These are phyloP conservation scores for Candida dajiaensis DNA, from an alignment of 805 yeast species.

Conservation along the genomic window DNA sequence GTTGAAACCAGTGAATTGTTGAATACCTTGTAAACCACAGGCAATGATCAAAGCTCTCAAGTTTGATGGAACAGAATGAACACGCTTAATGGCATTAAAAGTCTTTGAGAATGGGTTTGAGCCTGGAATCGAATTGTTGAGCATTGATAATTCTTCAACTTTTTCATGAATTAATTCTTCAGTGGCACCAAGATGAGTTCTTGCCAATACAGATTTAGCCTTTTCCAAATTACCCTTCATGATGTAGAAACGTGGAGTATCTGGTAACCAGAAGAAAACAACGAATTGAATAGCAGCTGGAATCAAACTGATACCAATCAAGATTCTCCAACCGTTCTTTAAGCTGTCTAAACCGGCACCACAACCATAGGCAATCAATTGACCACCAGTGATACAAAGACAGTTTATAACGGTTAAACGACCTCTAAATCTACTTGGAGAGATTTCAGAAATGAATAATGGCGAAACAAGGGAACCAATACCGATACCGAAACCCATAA, in stretches of 20 bases:
- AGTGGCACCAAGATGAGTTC: conserved; percentile 57
- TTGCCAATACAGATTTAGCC: conserved; percentile 62
- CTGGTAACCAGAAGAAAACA: conserved; percentile 83
- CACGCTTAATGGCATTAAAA: conserved; percentile 54
- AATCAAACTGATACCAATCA: conserved; percentile 84
- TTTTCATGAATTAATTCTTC: conserved; percentile 60
- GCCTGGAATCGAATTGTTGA: conserved; percentile 43
- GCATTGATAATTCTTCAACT: conserved; percentile 54
- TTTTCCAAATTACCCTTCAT: conserved; percentile 57
- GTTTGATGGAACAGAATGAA: conserved; percentile 70
- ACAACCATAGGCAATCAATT: conserved; percentile 86
- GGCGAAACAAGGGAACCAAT: conserved; percentile 94
- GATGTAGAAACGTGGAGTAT: conserved; percentile 87
- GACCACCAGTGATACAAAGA: conserved; percentile 91
- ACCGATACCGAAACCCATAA: conserved; percentile 97
- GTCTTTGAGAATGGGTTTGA: conserved; percentile 41
- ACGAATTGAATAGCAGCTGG: conserved; percentile 78
- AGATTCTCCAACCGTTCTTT: conserved; percentile 84
- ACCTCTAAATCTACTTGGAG: conserved; percentile 90
- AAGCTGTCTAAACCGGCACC: conserved; percentile 80
- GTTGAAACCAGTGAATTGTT: conserved; percentile 95
- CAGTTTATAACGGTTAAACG: conserved; percentile 85
- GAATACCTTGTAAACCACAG: conserved; percentile 93
- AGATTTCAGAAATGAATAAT: conserved; percentile 82
- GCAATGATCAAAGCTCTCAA: conserved; percentile 85